Percentiles rank a stretch among this genome's conserved stretches.
These are phyloP conservation scores for Mycena maculata DNA, from an alignment of 768 basidiomycete genomes.

Conservation along the genomic window DNA sequence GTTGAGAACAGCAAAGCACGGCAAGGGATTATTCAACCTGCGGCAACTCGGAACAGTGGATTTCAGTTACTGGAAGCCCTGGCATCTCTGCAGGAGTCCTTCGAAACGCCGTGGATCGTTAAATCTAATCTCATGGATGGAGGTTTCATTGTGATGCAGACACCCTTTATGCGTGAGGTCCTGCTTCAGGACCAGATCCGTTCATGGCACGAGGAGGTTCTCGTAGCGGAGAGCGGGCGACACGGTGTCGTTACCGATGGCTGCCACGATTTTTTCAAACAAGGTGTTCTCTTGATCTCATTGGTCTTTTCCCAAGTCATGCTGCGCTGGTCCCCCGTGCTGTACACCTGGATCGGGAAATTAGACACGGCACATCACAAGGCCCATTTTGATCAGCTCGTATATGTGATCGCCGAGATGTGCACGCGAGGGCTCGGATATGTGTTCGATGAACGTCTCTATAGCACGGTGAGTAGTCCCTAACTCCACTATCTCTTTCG, in stretches of 20 bases:
- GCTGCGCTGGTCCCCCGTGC: conserved; percentile 14
- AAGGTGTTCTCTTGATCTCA: conserved; percentile 15
- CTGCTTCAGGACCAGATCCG: conserved; percentile 5
- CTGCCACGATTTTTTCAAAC: conserved; percentile 19
- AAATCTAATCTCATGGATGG: conserved; percentile 10
- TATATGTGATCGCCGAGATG: conserved; percentile 3
- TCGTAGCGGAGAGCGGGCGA: conserved; percentile 11
- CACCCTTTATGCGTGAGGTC: conserved; percentile 12
- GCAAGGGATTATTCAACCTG: conserved; percentile 2
- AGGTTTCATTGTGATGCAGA: conserved; percentile 15
- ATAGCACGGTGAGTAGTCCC: background rate
- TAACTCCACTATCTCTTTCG: background rate
- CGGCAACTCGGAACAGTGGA: background rate
- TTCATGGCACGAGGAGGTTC: conserved; percentile 9
- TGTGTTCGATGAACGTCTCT: conserved; percentile 8
- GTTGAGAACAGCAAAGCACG: conserved; percentile 21
- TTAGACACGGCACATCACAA: conserved; percentile 19
- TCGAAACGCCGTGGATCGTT: conserved; percentile 14
- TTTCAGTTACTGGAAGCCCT: conserved; percentile 8
- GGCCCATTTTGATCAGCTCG: conserved; percentile 20
- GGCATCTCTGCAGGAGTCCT: background rate
- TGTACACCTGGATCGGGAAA: conserved; percentile 23
- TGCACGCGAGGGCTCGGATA: conserved; percentile 11
- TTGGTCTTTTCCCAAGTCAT: conserved; percentile 12
- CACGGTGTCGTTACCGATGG: conserved; percentile 22